phyloP scores from a whole-genome alignment of 306 rosid species.

The Abrus precatorius region DNA sequence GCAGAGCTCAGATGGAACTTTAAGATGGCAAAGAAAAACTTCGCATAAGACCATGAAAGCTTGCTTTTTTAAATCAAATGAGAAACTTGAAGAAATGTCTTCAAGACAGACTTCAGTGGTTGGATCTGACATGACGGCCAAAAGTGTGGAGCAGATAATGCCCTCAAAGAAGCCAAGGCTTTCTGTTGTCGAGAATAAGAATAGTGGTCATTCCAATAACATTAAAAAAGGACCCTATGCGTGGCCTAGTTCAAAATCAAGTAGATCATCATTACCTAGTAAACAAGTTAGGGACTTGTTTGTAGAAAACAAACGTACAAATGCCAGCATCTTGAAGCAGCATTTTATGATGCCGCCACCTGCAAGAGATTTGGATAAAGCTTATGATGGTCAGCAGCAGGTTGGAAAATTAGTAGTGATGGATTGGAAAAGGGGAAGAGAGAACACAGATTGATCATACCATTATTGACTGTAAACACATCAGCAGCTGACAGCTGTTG shows the following conservation, averaged over 20 bases:
- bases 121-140: slow-evolving; percentile 57
- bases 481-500: slow-evolving; percentile 50
- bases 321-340: slow-evolving; percentile 58
- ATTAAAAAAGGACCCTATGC: slow-evolving; percentile 59
- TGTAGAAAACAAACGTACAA: slow-evolving; percentile 64
- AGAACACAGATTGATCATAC: slow-evolving; percentile 61
- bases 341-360: slow-evolving; percentile 87
- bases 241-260: slow-evolving; percentile 87
- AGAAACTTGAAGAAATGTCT: slow-evolving; percentile 64
- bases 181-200: slow-evolving; percentile 62
- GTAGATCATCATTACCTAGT: slow-evolving; percentile 79
- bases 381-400: slow-evolving; percentile 64
- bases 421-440: slow-evolving; percentile 85
- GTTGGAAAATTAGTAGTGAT: slow-evolving; percentile 65
- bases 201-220: slow-evolving; percentile 51
- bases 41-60: slow-evolving; percentile 79
- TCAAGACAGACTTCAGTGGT: slow-evolving; percentile 47
- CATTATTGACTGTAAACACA: slow-evolving; percentile 41
- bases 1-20: slow-evolving; percentile 63
- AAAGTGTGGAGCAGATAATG: slow-evolving; percentile 58
- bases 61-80: slow-evolving; percentile 66
- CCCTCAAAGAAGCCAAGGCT: slow-evolving; percentile 83
- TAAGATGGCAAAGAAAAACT: slow-evolving; percentile 84
- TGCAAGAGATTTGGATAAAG: slow-evolving; percentile 61
- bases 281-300: slow-evolving; percentile 65